Conservation (phyloP, 1,139 yeast species). For the Scheffersomyces quercinus region DNA sequence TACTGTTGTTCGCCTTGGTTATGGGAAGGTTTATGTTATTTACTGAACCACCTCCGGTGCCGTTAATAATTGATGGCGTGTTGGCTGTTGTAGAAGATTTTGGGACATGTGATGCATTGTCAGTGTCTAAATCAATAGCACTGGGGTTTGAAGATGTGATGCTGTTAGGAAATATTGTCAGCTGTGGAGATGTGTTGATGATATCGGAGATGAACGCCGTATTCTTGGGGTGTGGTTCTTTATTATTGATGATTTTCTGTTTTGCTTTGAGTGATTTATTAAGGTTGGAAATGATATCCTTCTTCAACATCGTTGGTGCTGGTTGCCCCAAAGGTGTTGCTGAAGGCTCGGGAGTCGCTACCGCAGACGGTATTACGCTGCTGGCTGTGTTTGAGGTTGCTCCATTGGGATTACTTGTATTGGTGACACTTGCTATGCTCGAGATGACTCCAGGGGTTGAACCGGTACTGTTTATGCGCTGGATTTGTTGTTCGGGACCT, state of each 20-base stretch:
- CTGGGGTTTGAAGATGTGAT: slow-evolving; percentile 6
- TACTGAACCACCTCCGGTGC: background rate
- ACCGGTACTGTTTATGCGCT: background rate
- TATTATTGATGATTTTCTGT: slow-evolving; percentile 39
- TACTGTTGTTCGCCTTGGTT: background rate
- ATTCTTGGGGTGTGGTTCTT: slow-evolving; percentile 40
- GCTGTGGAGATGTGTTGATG: slow-evolving; percentile 36
- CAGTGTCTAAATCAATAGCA: background rate
- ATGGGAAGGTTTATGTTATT: background rate
- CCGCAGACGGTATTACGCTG: slow-evolving; percentile 2
- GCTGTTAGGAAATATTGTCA: slow-evolving; percentile 25
- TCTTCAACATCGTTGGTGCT: slow-evolving; percentile 20
- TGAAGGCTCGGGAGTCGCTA: background rate
- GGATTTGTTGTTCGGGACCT: no score
- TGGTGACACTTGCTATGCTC: background rate
- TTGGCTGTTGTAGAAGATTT: background rate
- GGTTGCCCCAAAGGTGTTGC: slow-evolving; percentile 1
- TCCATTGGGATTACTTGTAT: background rate
- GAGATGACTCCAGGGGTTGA: background rate
- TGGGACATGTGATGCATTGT: background rate
- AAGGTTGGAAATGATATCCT: slow-evolving; percentile 33
- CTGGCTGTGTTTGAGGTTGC: background rate
- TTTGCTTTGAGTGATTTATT: slow-evolving; percentile 45
- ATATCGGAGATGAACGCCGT: slow-evolving; percentile 35
- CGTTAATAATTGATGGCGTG: background rate